phyloP scores from a whole-genome alignment of 441 rosid genomes.

The Francoa sonchifolia region DNA sequence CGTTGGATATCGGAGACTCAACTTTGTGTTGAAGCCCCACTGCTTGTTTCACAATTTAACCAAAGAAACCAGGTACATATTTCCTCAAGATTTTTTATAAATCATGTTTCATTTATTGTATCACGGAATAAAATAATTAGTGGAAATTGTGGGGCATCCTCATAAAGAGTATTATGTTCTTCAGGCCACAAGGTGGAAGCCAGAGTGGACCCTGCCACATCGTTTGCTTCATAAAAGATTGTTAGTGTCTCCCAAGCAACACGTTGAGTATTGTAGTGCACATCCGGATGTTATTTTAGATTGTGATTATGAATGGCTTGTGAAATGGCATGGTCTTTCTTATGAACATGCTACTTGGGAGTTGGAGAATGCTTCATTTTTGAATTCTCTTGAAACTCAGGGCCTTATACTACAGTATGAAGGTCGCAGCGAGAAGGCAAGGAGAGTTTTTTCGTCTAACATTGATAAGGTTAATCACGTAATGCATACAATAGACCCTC shows the following conservation, averaged over 20 bases:
- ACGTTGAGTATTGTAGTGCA: slow-evolving; percentile 7
- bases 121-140: neutral
- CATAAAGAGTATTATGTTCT: slow-evolving; percentile 7
- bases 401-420: slow-evolving; percentile 36
- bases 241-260: slow-evolving; percentile 15
- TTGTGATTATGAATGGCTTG: slow-evolving; percentile 44
- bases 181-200: slow-evolving; percentile 32
- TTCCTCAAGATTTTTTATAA: slow-evolving; percentile 1
- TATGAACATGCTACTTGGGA: slow-evolving; percentile 61
- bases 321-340: slow-evolving; percentile 52
- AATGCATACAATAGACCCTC: too few relatives aligned
- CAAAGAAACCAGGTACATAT: slow-evolving; percentile 26
- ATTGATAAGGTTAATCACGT: too few relatives aligned
- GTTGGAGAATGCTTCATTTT: slow-evolving; percentile 31
- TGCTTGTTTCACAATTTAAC: slow-evolving; percentile 31
- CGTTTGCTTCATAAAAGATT: slow-evolving; percentile 34
- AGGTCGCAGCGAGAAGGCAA: slow-evolving; percentile 23
- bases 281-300: slow-evolving; percentile 6
- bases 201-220: slow-evolving; percentile 38
- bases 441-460: slow-evolving; percentile 10
- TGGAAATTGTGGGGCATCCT: slow-evolving; percentile 1
- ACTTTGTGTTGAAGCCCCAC: slow-evolving; percentile 32
- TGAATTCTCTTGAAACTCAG: slow-evolving; percentile 24
- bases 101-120: neutral
- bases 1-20: slow-evolving; percentile 32